These are phyloP conservation scores for Apiotrichum montevideense DNA, from an alignment of 1,284 basidiomycete genomes.

Conservation along the genomic window DNA sequence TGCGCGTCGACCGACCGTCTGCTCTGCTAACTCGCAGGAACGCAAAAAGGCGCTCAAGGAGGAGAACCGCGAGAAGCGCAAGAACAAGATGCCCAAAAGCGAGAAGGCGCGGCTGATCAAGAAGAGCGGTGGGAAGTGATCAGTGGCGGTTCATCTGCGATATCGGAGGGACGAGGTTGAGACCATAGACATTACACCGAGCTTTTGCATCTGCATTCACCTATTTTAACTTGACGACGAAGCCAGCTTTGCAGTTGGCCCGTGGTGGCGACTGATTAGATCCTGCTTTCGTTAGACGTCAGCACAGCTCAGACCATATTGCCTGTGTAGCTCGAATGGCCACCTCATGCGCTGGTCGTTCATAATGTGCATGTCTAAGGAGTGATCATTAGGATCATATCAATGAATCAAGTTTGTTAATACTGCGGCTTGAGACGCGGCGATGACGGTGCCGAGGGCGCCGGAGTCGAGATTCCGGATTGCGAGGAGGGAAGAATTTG, in stretches of 20 bases:
- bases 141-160: too few relatives aligned
- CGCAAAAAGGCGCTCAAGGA: slow-evolving; percentile 82
- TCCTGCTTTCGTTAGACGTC: too few relatives aligned
- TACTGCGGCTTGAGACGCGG: slow-evolving; percentile 16
- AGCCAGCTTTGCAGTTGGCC: too few relatives aligned
- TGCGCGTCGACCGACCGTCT: neutral
- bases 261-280: too few relatives aligned
- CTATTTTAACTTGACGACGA: too few relatives aligned
- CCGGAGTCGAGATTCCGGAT: slow-evolving; percentile 31
- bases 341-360: neutral
- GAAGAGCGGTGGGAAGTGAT: slow-evolving; percentile 26
- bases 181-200: too few relatives aligned
- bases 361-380: slow-evolving; percentile 7
- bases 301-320: too few relatives aligned
- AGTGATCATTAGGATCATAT: slow-evolving; percentile 3
- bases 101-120: slow-evolving; percentile 84
- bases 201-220: too few relatives aligned
- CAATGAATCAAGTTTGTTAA: neutral
- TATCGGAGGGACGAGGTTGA: too few relatives aligned
- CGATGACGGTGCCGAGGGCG: slow-evolving; percentile 36
- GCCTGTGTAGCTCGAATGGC: too few relatives aligned
- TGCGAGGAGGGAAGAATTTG: slow-evolving; percentile 35
- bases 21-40: slow-evolving; percentile 54
- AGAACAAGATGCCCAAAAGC: slow-evolving; percentile 86
- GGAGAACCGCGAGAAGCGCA: slow-evolving; percentile 77